A percentile compares a stretch with the other conserved stretches of the same genome.
phyloP scores from a whole-genome alignment of 192 early-diverging fungal genomes.

The Entophlyctis luteolus region DNA sequence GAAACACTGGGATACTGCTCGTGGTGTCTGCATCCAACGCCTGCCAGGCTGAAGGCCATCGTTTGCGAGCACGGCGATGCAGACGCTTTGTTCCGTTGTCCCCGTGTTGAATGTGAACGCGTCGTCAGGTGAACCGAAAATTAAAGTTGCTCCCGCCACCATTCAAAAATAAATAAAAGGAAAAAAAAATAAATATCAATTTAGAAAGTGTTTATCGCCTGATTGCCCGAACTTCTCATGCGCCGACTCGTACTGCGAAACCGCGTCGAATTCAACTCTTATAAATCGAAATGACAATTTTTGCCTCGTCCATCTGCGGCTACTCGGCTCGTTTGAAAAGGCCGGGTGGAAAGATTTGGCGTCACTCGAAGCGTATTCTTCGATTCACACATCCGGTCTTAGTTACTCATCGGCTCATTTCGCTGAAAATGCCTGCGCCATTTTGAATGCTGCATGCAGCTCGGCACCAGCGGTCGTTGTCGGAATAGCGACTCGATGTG shows the following conservation, averaged over 20 bases:
- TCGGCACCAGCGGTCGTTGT: background rate
- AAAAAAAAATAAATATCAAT: no score
- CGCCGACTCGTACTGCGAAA: conserved; percentile 12
- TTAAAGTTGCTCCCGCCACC: no score
- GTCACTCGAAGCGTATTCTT: background rate
- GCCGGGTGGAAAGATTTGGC: background rate
- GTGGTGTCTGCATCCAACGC: conserved; percentile 16
- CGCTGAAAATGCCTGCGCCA: background rate
- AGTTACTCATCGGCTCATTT: background rate
- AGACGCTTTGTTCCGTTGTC: conserved; percentile 7
- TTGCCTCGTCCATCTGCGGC: conserved; percentile 4
- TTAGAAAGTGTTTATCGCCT: conserved; percentile 11
- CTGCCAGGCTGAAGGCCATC: background rate
- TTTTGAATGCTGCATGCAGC: background rate
- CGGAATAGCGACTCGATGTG: background rate
- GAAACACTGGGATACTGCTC: conserved; percentile 18
- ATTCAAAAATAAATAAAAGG: no score
- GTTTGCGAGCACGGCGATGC: background rate
- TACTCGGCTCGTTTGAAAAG: conserved; percentile 4
- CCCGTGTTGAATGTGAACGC: conserved; percentile 17
- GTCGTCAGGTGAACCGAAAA: background rate
- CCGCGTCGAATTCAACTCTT: background rate
- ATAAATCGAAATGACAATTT: conserved; percentile 6
- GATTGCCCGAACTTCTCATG: conserved; percentile 18
- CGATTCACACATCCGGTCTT: conserved; percentile 6